Conservation (phyloP, 176 grass and related monocot genomes). For the Elymus sibiricus region DNA sequence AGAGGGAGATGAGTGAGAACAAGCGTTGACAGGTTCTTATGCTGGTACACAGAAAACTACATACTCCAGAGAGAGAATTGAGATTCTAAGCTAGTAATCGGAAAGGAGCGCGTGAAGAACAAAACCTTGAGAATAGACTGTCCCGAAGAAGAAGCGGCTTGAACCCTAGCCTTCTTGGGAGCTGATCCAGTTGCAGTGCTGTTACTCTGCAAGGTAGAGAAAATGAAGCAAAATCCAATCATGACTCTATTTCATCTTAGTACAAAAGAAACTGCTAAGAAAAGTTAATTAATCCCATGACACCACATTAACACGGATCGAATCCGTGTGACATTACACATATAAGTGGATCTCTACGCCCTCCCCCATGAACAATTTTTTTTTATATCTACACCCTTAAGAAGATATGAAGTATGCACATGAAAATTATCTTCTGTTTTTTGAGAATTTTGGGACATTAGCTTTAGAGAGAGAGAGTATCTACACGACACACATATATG, state of each 20-base stretch:
- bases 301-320: neutral
- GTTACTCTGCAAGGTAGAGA: slow-evolving; percentile 57
- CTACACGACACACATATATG: neutral
- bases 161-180: slow-evolving; percentile 94
- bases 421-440: neutral
- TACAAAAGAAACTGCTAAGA: neutral
- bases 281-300: slow-evolving; percentile 12
- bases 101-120: slow-evolving; percentile 11
- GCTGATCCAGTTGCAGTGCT: slow-evolving; percentile 56
- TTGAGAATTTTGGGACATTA: neutral
- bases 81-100: neutral
- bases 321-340: neutral
- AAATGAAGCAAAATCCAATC: slow-evolving; percentile 19
- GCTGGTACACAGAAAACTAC: neutral
- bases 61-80: neutral
- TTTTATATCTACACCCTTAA: neutral
- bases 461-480: neutral
- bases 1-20: neutral
- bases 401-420: slow-evolving; percentile 19
- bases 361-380: neutral
- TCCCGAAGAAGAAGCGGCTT: slow-evolving; percentile 51
- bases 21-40: neutral
- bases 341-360: slow-evolving; percentile 29
- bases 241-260: slow-evolving; percentile 15
- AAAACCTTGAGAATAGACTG: slow-evolving; percentile 85